A percentile compares a stretch with the other conserved stretches of the same genome.
phyloP scores from a whole-genome alignment of 805 yeast species.

The Kluyveromyces wickerhamii region DNA sequence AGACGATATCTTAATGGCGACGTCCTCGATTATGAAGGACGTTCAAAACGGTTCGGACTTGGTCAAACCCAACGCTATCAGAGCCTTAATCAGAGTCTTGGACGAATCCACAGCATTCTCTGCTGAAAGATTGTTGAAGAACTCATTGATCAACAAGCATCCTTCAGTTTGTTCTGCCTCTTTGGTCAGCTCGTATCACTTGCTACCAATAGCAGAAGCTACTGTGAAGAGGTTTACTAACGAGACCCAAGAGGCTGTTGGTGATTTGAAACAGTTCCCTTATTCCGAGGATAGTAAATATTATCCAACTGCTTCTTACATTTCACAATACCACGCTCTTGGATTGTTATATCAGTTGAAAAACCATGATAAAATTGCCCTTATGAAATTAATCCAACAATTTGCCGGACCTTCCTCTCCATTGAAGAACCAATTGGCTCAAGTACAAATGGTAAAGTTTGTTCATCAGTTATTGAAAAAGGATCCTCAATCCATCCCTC shows the following conservation, averaged over 20 bases:
- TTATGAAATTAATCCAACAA: conserved; percentile 81
- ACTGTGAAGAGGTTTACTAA: conserved; percentile 90
- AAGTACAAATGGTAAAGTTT: conserved; percentile 76
- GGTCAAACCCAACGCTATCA: conserved; percentile 89
- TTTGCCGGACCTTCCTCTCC: conserved; percentile 46
- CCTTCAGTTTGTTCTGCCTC: conserved; percentile 93
- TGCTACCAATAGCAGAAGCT: conserved; percentile 82
- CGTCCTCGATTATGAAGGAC: conserved; percentile 96
- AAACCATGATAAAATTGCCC: conserved; percentile 88
- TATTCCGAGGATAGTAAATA: conserved; percentile 31
- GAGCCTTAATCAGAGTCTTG: conserved; percentile 82
- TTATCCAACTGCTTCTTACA: conserved; percentile 65
- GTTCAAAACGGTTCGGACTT: conserved; percentile 81
- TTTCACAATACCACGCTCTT: conserved; percentile 92
- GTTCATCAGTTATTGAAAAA: conserved; percentile 64
- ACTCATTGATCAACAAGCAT: conserved; percentile 84
- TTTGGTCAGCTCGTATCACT: conserved; percentile 79
- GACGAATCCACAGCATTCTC: conserved; percentile 89
- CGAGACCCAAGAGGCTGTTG: conserved; percentile 88
- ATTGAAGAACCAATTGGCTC: conserved; percentile 74
- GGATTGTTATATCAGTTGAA: conserved; percentile 83
- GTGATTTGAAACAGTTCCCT: conserved; percentile 35
- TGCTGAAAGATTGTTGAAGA: conserved; percentile 85
- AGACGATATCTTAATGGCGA: conserved; percentile 92
- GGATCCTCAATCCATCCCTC: conserved; percentile 50